Evolutionary conservation across 2,329 filamentous ascomycete species (phyloP).

Genomic region (Mycosphaerelloides madeirae): DNA sequence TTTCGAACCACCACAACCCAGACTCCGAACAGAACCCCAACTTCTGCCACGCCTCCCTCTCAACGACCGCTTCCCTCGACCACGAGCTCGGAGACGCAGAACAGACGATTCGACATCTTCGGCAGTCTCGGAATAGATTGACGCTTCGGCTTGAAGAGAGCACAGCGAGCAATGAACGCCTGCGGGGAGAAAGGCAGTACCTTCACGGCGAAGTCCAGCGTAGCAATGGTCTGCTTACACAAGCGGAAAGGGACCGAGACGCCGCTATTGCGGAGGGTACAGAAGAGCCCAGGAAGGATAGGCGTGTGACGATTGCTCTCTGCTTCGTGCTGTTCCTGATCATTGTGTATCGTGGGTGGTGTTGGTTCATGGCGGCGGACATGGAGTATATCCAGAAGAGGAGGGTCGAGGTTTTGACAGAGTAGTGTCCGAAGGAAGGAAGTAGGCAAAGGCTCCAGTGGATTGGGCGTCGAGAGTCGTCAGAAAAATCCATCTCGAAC

Average conservation of each 20-base stretch:
- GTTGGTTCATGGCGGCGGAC: background rate
- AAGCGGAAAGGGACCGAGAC: too few species aligned
- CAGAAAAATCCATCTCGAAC: too few species aligned
- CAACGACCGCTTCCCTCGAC: background rate
- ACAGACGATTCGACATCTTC: background rate
- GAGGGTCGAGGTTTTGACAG: conserved; percentile 1
- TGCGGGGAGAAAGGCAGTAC: too few species aligned
- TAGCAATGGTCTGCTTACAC: too few species aligned
- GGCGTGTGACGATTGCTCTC: background rate
- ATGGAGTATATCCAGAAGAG: conserved; percentile 4
- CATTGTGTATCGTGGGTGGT: background rate
- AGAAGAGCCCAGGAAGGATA: background rate
- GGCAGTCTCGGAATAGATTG: background rate
- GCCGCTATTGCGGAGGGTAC: too few species aligned
- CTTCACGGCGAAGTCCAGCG: too few species aligned
- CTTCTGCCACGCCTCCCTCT: too few species aligned
- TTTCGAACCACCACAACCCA: too few species aligned
- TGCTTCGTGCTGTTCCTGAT: background rate
- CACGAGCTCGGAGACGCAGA: background rate
- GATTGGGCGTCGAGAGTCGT: too few species aligned
- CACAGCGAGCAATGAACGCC: background rate
- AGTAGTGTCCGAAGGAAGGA: background rate
- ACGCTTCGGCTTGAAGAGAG: background rate
- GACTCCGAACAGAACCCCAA: too few species aligned
- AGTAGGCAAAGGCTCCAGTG: too few species aligned